These are phyloP conservation scores for Rhodotorula babjevae DNA, from an alignment of 768 basidiomycete genomes.

Conservation along the genomic window DNA sequence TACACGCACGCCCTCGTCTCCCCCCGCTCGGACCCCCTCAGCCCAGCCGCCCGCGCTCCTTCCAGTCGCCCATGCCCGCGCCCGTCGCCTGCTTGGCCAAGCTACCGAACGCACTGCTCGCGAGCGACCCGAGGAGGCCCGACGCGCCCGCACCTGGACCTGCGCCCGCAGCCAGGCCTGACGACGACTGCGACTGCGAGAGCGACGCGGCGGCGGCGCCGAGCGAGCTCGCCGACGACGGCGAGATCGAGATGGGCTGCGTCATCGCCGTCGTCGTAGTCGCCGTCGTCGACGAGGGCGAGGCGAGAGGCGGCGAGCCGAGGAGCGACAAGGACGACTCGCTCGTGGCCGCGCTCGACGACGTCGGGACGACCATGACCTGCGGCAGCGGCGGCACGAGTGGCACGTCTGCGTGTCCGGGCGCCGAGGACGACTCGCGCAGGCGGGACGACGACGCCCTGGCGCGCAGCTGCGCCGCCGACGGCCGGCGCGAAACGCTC, in stretches of 20 bases:
- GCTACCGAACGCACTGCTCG: not conserved
- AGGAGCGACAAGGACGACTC: not conserved
- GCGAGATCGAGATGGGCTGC: constrained; percentile 11
- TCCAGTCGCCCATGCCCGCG: not conserved
- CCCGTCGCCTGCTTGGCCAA: not conserved
- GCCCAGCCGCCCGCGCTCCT: not conserved
- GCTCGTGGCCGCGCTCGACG: not conserved
- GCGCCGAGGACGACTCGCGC: not conserved
- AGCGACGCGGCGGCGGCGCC: too few species aligned
- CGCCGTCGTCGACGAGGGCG: not conserved
- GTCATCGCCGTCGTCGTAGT: not conserved
- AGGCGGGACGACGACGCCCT: constrained; percentile 8
- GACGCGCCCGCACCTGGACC: not conserved
- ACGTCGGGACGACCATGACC: not conserved
- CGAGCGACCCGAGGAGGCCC: constrained; percentile 5
- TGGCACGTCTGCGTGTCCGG: not conserved
- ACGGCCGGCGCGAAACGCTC: constrained; percentile 12
- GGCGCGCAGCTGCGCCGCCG: constrained; percentile 9
- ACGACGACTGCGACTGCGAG: too few species aligned
- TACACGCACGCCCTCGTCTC: not conserved
- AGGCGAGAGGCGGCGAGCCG: not conserved
- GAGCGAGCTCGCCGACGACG: not conserved
- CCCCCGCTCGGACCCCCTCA: not conserved
- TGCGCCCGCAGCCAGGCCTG: not conserved
- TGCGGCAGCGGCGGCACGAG: not conserved